phyloP scores from a whole-genome alignment of 345 rosid genomes.

The Gossypium arboreum region DNA sequence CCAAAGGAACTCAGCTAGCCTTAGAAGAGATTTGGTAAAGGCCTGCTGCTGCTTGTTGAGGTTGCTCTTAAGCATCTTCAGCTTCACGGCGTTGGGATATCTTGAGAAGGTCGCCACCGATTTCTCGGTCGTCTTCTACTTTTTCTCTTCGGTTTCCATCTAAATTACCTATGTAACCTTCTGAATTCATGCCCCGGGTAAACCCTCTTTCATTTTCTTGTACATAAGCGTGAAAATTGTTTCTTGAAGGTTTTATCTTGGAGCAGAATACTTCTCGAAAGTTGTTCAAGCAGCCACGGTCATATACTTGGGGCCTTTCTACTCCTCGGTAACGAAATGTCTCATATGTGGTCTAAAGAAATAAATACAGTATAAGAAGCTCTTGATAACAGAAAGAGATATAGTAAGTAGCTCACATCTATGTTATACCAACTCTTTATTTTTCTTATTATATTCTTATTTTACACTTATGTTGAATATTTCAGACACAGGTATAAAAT shows the following conservation, averaged over 20 bases:
- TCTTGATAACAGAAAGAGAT: not conserved
- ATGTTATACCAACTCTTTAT: not conserved
- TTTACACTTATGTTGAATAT: not conserved
- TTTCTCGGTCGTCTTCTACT: conserved; percentile 32
- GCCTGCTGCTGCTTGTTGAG: not conserved
- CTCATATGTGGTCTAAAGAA: conserved; percentile 48
- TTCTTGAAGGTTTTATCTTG: conserved; percentile 34
- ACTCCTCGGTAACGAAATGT: conserved; percentile 34
- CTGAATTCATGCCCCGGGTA: conserved; percentile 5
- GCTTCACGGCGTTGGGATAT: conserved; percentile 39
- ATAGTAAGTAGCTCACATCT: not conserved
- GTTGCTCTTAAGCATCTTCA: conserved; percentile 18
- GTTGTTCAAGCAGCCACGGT: conserved; percentile 37
- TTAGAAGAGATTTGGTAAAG: not conserved
- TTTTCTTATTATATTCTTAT: not conserved
- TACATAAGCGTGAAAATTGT: conserved; percentile 33
- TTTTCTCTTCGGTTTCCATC: conserved; percentile 4
- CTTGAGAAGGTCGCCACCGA: conserved; percentile 40
- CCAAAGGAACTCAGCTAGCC: not conserved
- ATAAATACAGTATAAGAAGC: conserved; percentile 13
- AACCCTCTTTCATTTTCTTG: conserved; percentile 26
- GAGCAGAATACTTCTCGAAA: conserved; percentile 43
- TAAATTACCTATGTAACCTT: not conserved
- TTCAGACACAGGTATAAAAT: not conserved
- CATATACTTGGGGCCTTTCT: conserved; percentile 25